Evolutionary conservation across 805 yeast species (phyloP).

Genomic region (Isabelozyma gotoi): DNA sequence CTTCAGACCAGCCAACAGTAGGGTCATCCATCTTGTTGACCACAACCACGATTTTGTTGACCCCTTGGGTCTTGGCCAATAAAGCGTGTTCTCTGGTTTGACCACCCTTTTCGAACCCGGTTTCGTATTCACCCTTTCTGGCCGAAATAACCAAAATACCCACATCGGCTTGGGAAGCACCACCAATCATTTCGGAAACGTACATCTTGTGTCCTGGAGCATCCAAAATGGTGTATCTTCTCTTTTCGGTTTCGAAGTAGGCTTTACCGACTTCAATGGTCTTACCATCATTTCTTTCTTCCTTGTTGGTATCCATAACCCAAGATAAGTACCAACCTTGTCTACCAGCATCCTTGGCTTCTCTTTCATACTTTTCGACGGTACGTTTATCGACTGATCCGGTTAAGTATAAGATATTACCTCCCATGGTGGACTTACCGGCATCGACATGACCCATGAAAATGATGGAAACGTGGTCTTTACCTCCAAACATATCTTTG

Average conservation of each 20-base stretch:
- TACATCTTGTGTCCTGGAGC: conserved; percentile 99
- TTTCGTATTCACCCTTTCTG: conserved; percentile 98
- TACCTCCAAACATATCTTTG: conserved; percentile 92
- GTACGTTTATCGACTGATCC: conserved; percentile 99
- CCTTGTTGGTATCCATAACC: conserved; percentile 99
- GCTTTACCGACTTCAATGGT: conserved; percentile 99
- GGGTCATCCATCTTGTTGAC: conserved; percentile 99
- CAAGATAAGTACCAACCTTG: conserved; percentile 99
- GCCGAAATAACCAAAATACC: conserved; percentile 97
- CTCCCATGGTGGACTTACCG: conserved; percentile 99
- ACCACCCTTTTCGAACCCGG: conserved; percentile 98
- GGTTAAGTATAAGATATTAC: conserved; percentile 87
- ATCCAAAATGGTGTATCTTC: conserved; percentile 96
- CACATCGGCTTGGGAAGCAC: conserved; percentile 99
- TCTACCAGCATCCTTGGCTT: conserved; percentile 98
- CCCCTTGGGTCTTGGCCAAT: conserved; percentile 98
- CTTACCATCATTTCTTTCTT: conserved; percentile 98
- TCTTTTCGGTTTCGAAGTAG: conserved; percentile 94
- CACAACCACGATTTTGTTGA: conserved; percentile 87
- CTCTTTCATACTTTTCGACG: conserved; percentile 95
- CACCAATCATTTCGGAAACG: conserved; percentile 99
- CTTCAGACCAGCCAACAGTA: conserved; percentile 93
- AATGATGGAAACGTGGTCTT: conserved; percentile 93
- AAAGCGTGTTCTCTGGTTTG: conserved; percentile 98
- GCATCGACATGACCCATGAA: conserved; percentile 99